These are phyloP conservation scores for Geotrichum phurueaensis DNA, from an alignment of 1,139 yeast species.

Conservation along the genomic window DNA sequence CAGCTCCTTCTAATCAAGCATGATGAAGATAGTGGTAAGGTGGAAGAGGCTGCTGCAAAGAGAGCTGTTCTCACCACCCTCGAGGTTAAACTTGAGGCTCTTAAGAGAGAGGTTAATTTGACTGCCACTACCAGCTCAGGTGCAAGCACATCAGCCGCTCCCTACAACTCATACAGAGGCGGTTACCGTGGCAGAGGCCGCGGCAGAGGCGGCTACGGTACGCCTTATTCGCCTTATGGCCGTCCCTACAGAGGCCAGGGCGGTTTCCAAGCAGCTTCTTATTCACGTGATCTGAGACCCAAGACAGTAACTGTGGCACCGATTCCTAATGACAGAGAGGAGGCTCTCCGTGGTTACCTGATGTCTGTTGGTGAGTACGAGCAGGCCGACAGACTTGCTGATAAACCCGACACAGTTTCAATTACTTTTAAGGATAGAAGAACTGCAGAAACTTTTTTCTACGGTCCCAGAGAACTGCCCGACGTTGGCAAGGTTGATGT, in stretches of 20 bases:
- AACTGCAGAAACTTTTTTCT: slow-evolving; percentile 40
- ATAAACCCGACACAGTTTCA: slow-evolving; percentile 24
- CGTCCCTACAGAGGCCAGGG: slow-evolving; percentile 25
- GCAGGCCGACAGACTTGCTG: slow-evolving; percentile 14
- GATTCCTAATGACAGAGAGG: slow-evolving; percentile 32
- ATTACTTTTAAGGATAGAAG: slow-evolving; percentile 39
- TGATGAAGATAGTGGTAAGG: slow-evolving; percentile 28
- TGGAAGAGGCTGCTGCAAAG: slow-evolving; percentile 27
- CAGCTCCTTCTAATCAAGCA: slow-evolving; percentile 27
- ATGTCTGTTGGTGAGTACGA: slow-evolving; percentile 26
- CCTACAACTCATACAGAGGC: slow-evolving; percentile 18
- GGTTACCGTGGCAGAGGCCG: slow-evolving; percentile 17
- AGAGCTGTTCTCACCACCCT: slow-evolving; percentile 33
- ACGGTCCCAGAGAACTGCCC: slow-evolving; percentile 28
- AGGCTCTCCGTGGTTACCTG: slow-evolving; percentile 26
- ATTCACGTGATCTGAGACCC: slow-evolving; percentile 39
- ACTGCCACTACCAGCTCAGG: slow-evolving; percentile 14
- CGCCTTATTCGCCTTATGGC: slow-evolving; percentile 22
- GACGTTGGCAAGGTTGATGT: slow-evolving; percentile 33
- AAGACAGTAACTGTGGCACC: slow-evolving; percentile 33
- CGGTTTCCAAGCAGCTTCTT: slow-evolving; percentile 24
- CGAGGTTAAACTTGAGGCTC: slow-evolving; percentile 32
- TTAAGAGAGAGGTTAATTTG: slow-evolving; percentile 34
- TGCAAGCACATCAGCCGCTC: slow-evolving; percentile 4
- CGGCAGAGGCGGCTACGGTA: slow-evolving; percentile 23